These are phyloP conservation scores for Hymenoscyphus salicellus DNA, from an alignment of 2,329 filamentous ascomycete species.

Conservation along the genomic window DNA sequence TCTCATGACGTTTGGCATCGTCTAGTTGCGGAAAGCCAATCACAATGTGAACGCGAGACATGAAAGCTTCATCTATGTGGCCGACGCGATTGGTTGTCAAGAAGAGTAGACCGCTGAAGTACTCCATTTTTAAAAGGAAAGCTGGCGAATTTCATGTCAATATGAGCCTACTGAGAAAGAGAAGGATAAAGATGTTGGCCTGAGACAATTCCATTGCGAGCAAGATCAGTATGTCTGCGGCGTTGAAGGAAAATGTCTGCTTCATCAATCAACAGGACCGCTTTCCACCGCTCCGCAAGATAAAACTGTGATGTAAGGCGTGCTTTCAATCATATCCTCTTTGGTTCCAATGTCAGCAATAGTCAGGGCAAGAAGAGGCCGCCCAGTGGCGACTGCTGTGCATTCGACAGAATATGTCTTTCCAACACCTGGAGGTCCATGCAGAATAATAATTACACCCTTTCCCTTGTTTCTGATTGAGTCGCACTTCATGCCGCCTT, in stretches of 20 bases:
- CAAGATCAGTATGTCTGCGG: conserved; percentile 30
- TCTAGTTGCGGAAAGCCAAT: conserved; percentile 31
- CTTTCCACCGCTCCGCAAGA: conserved; percentile 40
- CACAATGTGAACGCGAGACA: conserved; percentile 36
- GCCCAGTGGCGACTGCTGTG: conserved; percentile 21
- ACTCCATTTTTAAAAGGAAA: conserved; percentile 37
- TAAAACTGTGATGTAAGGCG: conserved; percentile 41
- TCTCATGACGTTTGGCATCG: conserved; percentile 24
- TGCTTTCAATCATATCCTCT: conserved; percentile 42
- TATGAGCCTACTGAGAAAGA: not conserved
- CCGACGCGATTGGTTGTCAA: conserved; percentile 42
- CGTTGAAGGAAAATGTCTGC: conserved; percentile 48
- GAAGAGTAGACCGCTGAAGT: conserved; percentile 37
- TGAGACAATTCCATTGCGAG: conserved; percentile 31
- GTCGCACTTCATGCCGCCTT: conserved; percentile 3
- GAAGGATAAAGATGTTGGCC: not conserved
- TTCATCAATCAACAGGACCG: conserved; percentile 50
- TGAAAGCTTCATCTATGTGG: conserved; percentile 40
- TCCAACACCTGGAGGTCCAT: conserved; percentile 12
- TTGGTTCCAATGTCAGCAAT: conserved; percentile 48
- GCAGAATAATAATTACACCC: conserved; percentile 12
- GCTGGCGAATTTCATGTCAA: conserved; percentile 15
- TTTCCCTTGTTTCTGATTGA: conserved; percentile 12
- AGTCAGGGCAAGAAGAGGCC: conserved; percentile 34
- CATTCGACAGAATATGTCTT: conserved; percentile 28